Conservation (phyloP, 768 basidiomycete species). For the Brasilioporus rufonigricans region DNA sequence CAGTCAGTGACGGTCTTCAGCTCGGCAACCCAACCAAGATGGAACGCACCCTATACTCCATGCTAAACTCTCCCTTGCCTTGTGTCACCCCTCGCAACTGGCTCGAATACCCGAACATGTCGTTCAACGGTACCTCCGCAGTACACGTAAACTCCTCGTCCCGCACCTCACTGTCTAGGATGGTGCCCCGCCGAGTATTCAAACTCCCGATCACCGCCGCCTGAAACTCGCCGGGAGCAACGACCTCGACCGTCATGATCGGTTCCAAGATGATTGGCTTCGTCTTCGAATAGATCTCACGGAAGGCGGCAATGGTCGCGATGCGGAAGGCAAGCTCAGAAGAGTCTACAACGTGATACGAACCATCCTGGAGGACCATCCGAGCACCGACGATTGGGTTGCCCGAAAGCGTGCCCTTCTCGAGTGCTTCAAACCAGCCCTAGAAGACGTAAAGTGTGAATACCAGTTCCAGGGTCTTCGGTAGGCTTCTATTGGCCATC, state of each 20-base stretch:
- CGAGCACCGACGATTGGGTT: conserved; percentile 84
- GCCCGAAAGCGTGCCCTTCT: conserved; percentile 87
- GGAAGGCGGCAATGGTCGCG: conserved; percentile 88
- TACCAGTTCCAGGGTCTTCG: neutral
- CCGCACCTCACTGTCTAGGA: conserved; percentile 92
- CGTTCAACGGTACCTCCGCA: conserved; percentile 92
- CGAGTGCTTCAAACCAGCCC: conserved; percentile 94
- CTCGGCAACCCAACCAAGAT: neutral
- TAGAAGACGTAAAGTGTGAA: conserved; percentile 28
- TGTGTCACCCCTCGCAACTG: conserved; percentile 92
- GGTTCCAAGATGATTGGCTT: conserved; percentile 88
- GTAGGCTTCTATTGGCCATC: too few relatives aligned
- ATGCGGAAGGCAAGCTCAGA: conserved; percentile 94
- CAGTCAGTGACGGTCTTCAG: neutral
- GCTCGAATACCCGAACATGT: conserved; percentile 98
- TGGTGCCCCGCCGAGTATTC: conserved; percentile 89
- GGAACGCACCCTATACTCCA: conserved; percentile 68
- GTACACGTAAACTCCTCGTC: conserved; percentile 94
- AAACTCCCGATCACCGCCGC: conserved; percentile 91
- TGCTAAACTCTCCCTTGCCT: conserved; percentile 90
- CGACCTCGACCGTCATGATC: conserved; percentile 98
- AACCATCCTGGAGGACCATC: conserved; percentile 89
- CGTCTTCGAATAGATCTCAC: conserved; percentile 79
- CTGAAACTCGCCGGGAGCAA: conserved; percentile 96
- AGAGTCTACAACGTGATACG: conserved; percentile 91